phyloP scores from a whole-genome alignment of 139 green algal species.

The Deuterostichococcus epilithicus region DNA sequence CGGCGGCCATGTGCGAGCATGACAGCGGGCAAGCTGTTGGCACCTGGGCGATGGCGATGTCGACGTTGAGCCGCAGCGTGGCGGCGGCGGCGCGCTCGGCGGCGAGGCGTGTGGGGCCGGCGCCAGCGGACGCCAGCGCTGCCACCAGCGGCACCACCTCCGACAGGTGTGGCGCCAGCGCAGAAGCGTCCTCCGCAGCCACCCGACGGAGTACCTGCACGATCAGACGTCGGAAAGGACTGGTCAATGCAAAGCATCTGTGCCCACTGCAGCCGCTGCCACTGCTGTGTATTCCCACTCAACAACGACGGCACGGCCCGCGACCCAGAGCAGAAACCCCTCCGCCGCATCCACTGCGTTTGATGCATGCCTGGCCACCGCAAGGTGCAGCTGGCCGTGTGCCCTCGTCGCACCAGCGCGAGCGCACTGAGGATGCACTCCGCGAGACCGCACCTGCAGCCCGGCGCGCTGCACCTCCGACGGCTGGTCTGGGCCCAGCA shows the following conservation, averaged over 20 bases:
- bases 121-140: conserved; percentile 32
- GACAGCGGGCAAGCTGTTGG: too few species aligned
- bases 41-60: conserved; percentile 4
- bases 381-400: too few species aligned
- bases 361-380: too few species aligned
- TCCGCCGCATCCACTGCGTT: too few species aligned
- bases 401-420: too few species aligned
- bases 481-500: conserved; percentile 71
- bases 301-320: too few species aligned
- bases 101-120: conserved; percentile 45
- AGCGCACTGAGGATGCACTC: not conserved
- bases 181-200: conserved; percentile 6
- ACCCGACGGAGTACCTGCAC: conserved; percentile 45
- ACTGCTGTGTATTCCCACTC: too few species aligned
- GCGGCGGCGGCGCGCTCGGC: conserved; percentile 47
- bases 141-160: conserved; percentile 57
- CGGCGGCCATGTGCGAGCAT: too few species aligned
- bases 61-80: conserved; percentile 35
- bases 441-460: conserved; percentile 27
- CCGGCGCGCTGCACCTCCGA: conserved; percentile 60
- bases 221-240: too few species aligned
- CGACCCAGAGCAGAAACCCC: too few species aligned
- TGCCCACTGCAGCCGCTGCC: too few species aligned
- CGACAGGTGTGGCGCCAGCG: conserved; percentile 52
- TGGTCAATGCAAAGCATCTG: too few species aligned